Base-by-base conservation (phyloP, 225 moss, liverwort and hornwort genomes). In the Physcomitrellopsis africana region DNA sequence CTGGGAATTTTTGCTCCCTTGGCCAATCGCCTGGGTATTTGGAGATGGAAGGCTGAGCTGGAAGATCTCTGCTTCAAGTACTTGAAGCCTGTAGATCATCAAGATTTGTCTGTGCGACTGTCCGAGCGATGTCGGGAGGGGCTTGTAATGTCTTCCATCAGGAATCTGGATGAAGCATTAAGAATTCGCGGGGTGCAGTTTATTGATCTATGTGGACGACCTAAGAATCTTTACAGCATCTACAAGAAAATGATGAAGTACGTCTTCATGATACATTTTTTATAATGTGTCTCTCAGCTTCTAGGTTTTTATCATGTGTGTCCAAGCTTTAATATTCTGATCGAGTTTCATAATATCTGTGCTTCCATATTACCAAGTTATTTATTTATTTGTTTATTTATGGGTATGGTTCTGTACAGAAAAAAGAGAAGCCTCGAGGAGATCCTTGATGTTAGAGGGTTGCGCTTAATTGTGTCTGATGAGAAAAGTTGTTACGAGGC, bases 41-140 rank as follows among this genome's bases (percentile, higher is more conserved):
- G 96, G 96, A 93, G 87, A 71, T 96, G 96, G 96, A 96, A 96
- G 77, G 96, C 96, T 24, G 96, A 96, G 83, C 80, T 96, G 74
- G 96, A 96, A 85, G 96, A 96, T 71, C 84, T 79, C 4, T 96
- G 96, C 71, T 96, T 96, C 68, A 87, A 86, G 63, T 90, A 82
- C 47, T 76, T 96, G 76, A 88, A 93, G 67, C 92, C 93, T 49
- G 73, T 48, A 10, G 89, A 93, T 3, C 56, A 96, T 68, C 64
- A 80, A 54, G 89, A 96, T 56, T 45, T 96, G 68, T 79, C 86
- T 8, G 42, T 77, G 12, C 89, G 86, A 63, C 72, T 93, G 67
- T 77, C 78, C 19, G 86, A 89, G 17, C 86, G 89, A 51, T 93
- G 93, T 76, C 82, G 79, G 64, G 83, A 91, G 70, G 89, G 83